Base-by-base conservation (phyloP, 495 filamentous ascomycete genomes). In the Neurospora sp. region DNA sequence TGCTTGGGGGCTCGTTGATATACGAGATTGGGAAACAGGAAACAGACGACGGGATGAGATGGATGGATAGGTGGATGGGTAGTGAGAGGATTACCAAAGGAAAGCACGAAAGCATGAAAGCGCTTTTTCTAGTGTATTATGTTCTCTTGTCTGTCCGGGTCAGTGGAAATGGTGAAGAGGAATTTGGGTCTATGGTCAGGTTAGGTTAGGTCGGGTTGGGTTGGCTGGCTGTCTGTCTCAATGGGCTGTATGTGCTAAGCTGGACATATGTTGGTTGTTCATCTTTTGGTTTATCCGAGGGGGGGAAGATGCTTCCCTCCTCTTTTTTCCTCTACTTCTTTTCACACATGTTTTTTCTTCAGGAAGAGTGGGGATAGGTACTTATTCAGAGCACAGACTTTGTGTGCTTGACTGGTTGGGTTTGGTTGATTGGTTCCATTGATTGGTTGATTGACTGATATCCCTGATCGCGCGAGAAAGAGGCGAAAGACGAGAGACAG, bases 201-300 rank as follows among this genome's bases (percentile, higher is more conserved):
- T 61, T 31, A 61, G 53, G 53, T 61, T 2, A 2, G 42, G 59
- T 68, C 2, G 69, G 44, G 68, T 44, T n/a, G 72, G 59, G 48
- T 75, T 74, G 22, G 22, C 53, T 6, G 12, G 14, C 53, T 5
- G 53, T 61, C 6, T 61, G 53, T 61, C 53, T 61, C 0, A 18
- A n/a, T 42, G 6, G 20, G 4, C 22, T 59, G 53, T 61, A 5
- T 31, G 5, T 61, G 20, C 20, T 53, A 5, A 14, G 12, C 53
- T 31, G 53, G 22, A 61, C 53, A 31, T 69, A 72, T 73, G 70
- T 75, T 39, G 39, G 73, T 73, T 71, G 73, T 73, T 71, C 70
- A 31, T 53, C 71, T 68, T 71, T 71, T 69, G 37, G n/a, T 68
- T 53, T 39, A 68, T 39, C 12, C 27, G 38, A 38, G 37, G 27